Base-by-base conservation (phyloP, 768 basidiomycete species). In the Tubosaeta sp. region DNA sequence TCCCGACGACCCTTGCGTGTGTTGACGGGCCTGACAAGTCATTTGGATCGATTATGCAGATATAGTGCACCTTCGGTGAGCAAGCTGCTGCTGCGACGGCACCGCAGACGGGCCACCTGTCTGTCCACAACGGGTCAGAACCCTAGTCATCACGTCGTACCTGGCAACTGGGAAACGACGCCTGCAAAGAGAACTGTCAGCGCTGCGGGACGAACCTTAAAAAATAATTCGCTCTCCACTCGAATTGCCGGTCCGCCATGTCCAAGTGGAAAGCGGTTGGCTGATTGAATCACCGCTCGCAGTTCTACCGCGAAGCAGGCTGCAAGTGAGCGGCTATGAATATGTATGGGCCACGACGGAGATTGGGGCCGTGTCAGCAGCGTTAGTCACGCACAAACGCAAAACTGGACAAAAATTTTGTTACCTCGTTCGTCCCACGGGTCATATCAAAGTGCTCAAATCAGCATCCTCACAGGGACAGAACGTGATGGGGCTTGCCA, bases 261-360 rank as follows among this genome's bases (percentile, higher is more conserved):
- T 19, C 10, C 38, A 29, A 29, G 29, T 29, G 29, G 29, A 17
- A 5, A 44, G 42, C 25, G 42, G 35, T 14, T 19, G 32, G 34
- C 27, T 43, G 34, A 33, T 46, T n/a, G 27, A 38, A 43, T 33
- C 31, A 8, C 44, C 50, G 49, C 37, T 52, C 6, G 42, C 32
- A 52, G 22, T 49, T 50, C 48, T 50, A 50, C 60, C 60, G 60
- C 61, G 60, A 62, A 62, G 61, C 61, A 48, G 22, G 44, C 38
- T 46, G 52, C 51, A 50, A 5, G 46, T 58, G 59, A 38, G 41
- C 51, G 47, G 38, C 38, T 35, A 55, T 12, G 22, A 25, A 22
- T 26, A n/a, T 43, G 39, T 3, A 22, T 22, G 22, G 22, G 22
- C 6, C 25, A 31, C n/a, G 41, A 48, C 59, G 44, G 58, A 42